These are phyloP conservation scores for Escovopsis sp. DNA, from an alignment of 2,329 filamentous ascomycete genomes.

Conservation along the genomic window DNA sequence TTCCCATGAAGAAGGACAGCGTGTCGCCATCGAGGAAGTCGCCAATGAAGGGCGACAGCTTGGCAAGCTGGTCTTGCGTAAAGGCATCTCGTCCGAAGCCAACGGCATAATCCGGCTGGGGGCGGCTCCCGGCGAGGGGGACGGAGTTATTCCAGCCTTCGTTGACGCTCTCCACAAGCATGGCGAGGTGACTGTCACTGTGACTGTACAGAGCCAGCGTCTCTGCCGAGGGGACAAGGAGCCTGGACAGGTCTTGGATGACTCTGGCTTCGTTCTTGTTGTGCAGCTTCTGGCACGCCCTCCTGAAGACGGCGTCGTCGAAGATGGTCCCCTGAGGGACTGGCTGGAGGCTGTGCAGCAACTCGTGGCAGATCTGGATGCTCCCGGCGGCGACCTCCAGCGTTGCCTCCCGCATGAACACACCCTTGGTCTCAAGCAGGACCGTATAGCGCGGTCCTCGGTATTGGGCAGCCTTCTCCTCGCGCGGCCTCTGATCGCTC, in stretches of 20 bases:
- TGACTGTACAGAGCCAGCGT: slow-evolving; percentile 13
- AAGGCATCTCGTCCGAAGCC: slow-evolving; percentile 28
- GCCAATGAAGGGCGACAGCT: slow-evolving; percentile 24
- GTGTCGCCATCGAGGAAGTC: slow-evolving; percentile 16
- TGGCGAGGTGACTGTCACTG: slow-evolving; percentile 15
- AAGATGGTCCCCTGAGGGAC: slow-evolving; percentile 23
- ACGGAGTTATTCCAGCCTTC: slow-evolving; percentile 27
- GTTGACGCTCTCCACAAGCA: slow-evolving; percentile 26
- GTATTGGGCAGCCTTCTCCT: slow-evolving; percentile 22
- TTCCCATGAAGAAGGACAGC: slow-evolving; percentile 30
- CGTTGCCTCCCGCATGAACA: slow-evolving; percentile 22
- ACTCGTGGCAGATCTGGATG: background rate
- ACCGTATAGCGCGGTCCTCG: slow-evolving; percentile 18
- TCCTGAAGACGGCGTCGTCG: slow-evolving; percentile 21
- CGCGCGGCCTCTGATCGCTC: slow-evolving; percentile 21
- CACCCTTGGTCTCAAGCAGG: slow-evolving; percentile 23
- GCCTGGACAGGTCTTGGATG: slow-evolving; percentile 21
- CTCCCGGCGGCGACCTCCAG: no score
- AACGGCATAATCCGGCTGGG: slow-evolving; percentile 29
- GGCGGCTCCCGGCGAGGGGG: slow-evolving; percentile 20
- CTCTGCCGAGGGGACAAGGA: slow-evolving; percentile 26
- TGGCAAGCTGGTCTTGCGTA: slow-evolving; percentile 25
- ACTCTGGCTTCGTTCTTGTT: slow-evolving; percentile 20
- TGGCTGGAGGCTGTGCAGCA: slow-evolving; percentile 18
- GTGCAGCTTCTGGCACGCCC: slow-evolving; percentile 17